A percentile compares a stretch with the other conserved stretches of the same genome.
phyloP scores from a whole-genome alignment of 805 yeast genomes.

The Schwanniomyces polymorphus region DNA sequence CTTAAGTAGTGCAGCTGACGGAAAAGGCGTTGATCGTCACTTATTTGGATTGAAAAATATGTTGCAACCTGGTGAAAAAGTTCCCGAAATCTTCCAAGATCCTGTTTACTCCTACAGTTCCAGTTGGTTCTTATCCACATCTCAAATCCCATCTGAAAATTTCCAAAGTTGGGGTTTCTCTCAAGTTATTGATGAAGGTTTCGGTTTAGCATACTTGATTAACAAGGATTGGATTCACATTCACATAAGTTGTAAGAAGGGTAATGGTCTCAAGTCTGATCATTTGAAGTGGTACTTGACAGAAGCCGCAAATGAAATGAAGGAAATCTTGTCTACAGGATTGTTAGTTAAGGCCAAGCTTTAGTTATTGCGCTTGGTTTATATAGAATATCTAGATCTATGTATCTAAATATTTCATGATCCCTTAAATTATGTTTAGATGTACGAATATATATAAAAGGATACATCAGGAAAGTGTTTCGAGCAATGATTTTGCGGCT shows the following conservation, averaged over 20 bases:
- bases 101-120: slow-evolving; percentile 74
- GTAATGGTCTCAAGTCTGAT: slow-evolving; percentile 56
- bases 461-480: no score
- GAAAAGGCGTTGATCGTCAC: slow-evolving; percentile 92
- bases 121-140: slow-evolving; percentile 85
- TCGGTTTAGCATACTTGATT: slow-evolving; percentile 92
- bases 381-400: neutral
- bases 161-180: slow-evolving; percentile 96
- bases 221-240: slow-evolving; percentile 83
- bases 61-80: slow-evolving; percentile 55
- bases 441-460: no score
- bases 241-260: slow-evolving; percentile 75
- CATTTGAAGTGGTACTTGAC: slow-evolving; percentile 66
- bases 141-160: slow-evolving; percentile 77
- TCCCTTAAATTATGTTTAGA: no score
- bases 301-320: slow-evolving; percentile 80
- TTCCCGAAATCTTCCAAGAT: slow-evolving; percentile 72
- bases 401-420: no score
- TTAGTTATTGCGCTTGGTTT: slow-evolving; percentile 9
- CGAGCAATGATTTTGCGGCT: neutral
- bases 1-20: slow-evolving; percentile 76
- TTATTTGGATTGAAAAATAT: slow-evolving; percentile 82
- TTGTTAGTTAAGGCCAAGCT: slow-evolving; percentile 41
- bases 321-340: slow-evolving; percentile 52
- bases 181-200: slow-evolving; percentile 91